Evolutionary conservation across 1,284 basidiomycete species (phyloP), one percentile per base, ranked within the genome.

Genomic region (Sphaerobolus stellatus): DNA sequence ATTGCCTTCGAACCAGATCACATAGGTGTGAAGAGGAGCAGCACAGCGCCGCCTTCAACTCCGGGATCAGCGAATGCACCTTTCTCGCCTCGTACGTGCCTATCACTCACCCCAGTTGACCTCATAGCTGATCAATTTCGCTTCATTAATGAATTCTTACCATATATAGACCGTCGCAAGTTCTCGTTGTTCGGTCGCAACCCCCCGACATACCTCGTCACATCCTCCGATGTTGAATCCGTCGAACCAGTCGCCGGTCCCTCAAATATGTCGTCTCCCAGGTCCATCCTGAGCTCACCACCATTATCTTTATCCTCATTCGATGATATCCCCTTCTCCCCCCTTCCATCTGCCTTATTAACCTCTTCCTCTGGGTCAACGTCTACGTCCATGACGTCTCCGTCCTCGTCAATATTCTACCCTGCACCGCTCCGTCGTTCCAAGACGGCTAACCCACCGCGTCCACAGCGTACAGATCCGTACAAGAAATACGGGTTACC

Each of bases 401-500:
- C 48, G 16, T 28, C 18, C 29, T 8, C 6, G 11, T 31, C 52
- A 8, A 20, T 9, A 20, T 40, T 54, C 31, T 48, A 22, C 45
- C 8, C 24, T 18, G 20, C 20, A 14, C 4, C 29, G 4, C 22
- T 22, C 52, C 25, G 29, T 34, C n/a, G n/a, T 27, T 36, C 33
- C 33, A n/a, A n/a, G n/a, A n/a, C n/a, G n/a, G n/a, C n/a, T n/a
- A n/a, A n/a, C n/a, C n/a, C n/a, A n/a, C n/a, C n/a, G n/a, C 43
- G 52, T 6, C 52, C 52, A 20, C 22, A 18, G 11, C 46, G 52
- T 9, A 54, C 52, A 11, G 52, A 54, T 29, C 52, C 52, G 8
- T 54, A 54, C 20, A 54, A 54, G 18, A 54, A 18, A 25, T 48
- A 48, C 33, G 46, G 46, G 9, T 27, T 54, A 20, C 52, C 52